Percentiles rank a stretch among this genome's conserved stretches.
These are phyloP conservation scores for Vitis riparia DNA, from an alignment of 164 flowering plant genomes.

Conservation along the genomic window DNA sequence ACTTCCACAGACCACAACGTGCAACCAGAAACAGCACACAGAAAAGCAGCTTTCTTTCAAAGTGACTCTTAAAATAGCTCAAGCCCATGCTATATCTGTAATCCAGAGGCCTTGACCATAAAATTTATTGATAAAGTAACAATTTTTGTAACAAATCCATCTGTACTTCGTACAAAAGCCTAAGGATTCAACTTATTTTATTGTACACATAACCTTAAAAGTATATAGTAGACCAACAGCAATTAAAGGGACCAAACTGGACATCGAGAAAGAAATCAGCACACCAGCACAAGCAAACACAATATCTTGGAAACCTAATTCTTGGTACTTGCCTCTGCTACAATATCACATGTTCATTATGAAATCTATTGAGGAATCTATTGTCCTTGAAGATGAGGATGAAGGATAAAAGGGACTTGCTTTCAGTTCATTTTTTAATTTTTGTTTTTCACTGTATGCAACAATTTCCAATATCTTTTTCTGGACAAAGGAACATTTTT, in stretches of 20 bases:
- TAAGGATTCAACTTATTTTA: slow-evolving; percentile 10
- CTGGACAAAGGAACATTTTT: neutral
- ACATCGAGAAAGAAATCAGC: slow-evolving; percentile 9
- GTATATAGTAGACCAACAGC: slow-evolving; percentile 9
- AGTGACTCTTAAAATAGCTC: slow-evolving; percentile 14
- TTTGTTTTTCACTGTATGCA: slow-evolving; percentile 12
- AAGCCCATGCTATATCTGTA: slow-evolving; percentile 5
- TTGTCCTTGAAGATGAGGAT: slow-evolving; percentile 18
- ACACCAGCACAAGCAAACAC: slow-evolving; percentile 10
- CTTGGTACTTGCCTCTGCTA: slow-evolving; percentile 25
- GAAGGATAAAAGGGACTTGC: slow-evolving; percentile 20
- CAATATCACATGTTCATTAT: slow-evolving; percentile 17
- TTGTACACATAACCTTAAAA: slow-evolving; percentile 10
- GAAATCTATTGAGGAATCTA: slow-evolving; percentile 22
- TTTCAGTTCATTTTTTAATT: slow-evolving; percentile 18
- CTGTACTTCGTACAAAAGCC: slow-evolving; percentile 16
- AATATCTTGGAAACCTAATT: slow-evolving; percentile 22
- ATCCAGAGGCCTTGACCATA: slow-evolving; percentile 4
- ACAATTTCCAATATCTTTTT: slow-evolving; percentile 25
- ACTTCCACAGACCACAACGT: neutral
- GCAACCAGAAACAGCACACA: neutral
- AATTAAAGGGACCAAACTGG: neutral
- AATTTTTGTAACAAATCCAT: slow-evolving; percentile 9
- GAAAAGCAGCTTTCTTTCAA: slow-evolving; percentile 15
- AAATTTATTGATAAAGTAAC: slow-evolving; percentile 13